These are phyloP conservation scores for Sordariomycetes sp. DNA, from an alignment of 2,329 filamentous ascomycete species.

Conservation along the genomic window DNA sequence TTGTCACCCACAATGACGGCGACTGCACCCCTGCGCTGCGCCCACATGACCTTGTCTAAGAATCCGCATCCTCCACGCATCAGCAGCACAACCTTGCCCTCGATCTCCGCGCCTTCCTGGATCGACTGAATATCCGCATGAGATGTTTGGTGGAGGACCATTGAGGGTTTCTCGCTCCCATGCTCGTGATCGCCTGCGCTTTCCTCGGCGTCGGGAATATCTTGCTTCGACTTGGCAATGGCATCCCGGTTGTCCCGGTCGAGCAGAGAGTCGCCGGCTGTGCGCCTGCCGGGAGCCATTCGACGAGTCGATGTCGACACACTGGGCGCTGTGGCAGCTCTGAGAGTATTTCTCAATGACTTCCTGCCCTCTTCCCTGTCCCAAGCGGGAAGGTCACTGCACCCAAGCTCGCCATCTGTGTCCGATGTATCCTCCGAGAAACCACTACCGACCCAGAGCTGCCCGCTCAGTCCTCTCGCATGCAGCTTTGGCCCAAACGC, in stretches of 20 bases:
- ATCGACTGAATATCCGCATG: conserved; percentile 89
- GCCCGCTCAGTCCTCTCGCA: conserved; percentile 68
- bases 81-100: conserved; percentile 84
- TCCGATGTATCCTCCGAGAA: conserved; percentile 72
- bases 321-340: conserved; percentile 11
- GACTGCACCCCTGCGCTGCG: conserved; percentile 78
- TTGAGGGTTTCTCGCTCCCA: conserved; percentile 15
- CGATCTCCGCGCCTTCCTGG: conserved; percentile 86
- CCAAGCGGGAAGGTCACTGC: conserved; percentile 91
- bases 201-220: conserved; percentile 24
- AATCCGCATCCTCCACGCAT: conserved; percentile 94
- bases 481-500: conserved; percentile 82
- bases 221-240: conserved; percentile 6
- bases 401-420: conserved; percentile 80
- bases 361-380: conserved; percentile 47
- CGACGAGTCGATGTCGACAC: conserved; percentile 7
- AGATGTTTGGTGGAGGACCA: conserved; percentile 20
- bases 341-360: conserved; percentile 29
- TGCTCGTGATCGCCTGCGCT: conserved; percentile 44
- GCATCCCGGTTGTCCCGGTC: conserved; percentile 17
- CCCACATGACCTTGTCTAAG: conserved; percentile 95
- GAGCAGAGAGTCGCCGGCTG: conserved; percentile 9
- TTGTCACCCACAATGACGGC: conserved; percentile 93
- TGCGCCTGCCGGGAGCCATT: conserved; percentile 7
- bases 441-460: conserved; percentile 87